Evolutionary conservation across 176 grass and related monocot genomes (phyloP).

Genomic region (Musa acuminata): DNA sequence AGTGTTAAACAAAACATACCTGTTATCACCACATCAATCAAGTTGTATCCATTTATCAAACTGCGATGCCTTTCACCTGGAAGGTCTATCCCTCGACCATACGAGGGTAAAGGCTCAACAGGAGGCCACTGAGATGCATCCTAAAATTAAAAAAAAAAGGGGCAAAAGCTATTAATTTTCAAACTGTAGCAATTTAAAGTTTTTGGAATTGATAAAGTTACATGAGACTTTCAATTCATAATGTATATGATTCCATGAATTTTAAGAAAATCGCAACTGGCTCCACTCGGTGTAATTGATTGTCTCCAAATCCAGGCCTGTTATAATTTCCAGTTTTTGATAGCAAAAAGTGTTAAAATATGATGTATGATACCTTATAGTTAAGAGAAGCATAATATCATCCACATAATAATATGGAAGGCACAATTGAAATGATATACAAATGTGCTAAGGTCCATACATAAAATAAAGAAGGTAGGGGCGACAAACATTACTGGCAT

Average conservation of each 20-base stretch:
- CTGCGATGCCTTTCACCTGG: slow-evolving; percentile 58
- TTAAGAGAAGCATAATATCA: too few species aligned
- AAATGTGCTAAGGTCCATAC: background rate
- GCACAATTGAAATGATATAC: background rate
- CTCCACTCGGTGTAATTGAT: too few species aligned
- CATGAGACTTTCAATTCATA: too few species aligned
- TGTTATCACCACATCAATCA: slow-evolving; percentile 81
- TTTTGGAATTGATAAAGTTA: background rate
- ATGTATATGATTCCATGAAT: too few species aligned
- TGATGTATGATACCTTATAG: too few species aligned
- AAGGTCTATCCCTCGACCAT: slow-evolving; percentile 80
- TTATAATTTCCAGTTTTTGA: too few species aligned
- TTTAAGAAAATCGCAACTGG: too few species aligned
- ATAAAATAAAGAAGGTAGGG: background rate
- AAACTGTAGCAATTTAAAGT: background rate
- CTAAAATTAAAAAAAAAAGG: slow-evolving; percentile 27
- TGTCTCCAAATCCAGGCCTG: too few species aligned
- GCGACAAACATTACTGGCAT: background rate
- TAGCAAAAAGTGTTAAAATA: too few species aligned
- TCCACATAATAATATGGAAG: too few species aligned
- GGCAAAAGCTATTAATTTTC: slow-evolving; percentile 2
- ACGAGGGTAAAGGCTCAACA: slow-evolving; percentile 89
- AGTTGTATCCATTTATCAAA: slow-evolving; percentile 75
- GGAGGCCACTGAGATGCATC: slow-evolving; percentile 76
- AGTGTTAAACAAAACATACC: slow-evolving; percentile 32